Evolutionary conservation across 192 early-diverging fungal genomes (phyloP), one percentile per base, ranked within the genome.

Genomic region (Entomortierella beljakovae): DNA sequence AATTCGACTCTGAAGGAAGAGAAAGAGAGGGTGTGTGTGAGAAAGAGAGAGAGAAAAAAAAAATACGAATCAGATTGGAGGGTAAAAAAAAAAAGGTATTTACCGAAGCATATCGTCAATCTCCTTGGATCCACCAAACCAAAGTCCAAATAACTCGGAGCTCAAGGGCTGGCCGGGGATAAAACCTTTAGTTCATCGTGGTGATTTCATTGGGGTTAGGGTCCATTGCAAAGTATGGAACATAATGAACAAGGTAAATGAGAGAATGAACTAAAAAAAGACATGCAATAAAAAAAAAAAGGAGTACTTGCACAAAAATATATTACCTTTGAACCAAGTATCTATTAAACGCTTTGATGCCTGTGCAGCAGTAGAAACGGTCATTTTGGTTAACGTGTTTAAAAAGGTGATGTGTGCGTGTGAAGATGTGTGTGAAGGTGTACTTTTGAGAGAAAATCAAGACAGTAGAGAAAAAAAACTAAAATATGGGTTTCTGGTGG

Each of bases 261-360:
- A n/a, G n/a, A n/a, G n/a, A n/a, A n/a, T n/a, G n/a, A n/a, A n/a
- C n/a, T n/a, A n/a, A n/a, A n/a, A n/a, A n/a, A n/a, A n/a, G n/a
- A n/a, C n/a, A n/a, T n/a, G n/a, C n/a, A n/a, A n/a, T n/a, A n/a
- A n/a, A n/a, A n/a, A n/a, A n/a, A n/a, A n/a, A n/a, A n/a, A n/a
- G n/a, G n/a, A n/a, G n/a, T n/a, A n/a, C n/a, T n/a, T 28, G n/a
- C 23, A 33, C 40, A 33, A 10, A 34, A n/a, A 28, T 51, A 0
- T 13, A 3, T 38, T 63, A 73, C 71, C 71, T 31, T 66, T 74
- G 57, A 74, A 74, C 71, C 71, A 74, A 26, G 49, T 16, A 40
- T 74, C 64, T 38, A 74, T 15, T 2, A 74, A 49, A 16, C 71
- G 71, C 51, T 74, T 74, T 18, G 71, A 65, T 35, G 63, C 33